Conservation (phyloP, 2,329 filamentous ascomycete genomes). For the Magnaporthales sp. region DNA sequence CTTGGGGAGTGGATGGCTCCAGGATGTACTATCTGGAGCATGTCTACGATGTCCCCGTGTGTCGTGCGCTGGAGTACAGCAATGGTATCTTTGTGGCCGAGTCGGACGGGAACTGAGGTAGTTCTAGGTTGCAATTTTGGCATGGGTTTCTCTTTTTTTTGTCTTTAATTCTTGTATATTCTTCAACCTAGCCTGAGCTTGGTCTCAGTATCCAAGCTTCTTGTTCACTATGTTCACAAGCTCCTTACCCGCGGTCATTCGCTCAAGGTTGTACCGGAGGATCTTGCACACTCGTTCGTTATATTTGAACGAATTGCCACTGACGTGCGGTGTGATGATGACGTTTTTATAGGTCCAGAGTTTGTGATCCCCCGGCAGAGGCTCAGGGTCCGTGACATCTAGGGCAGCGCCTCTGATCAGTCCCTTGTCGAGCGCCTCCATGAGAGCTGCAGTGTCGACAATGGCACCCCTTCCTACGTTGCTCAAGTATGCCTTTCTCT, state of each 20-base stretch:
- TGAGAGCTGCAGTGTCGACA: slow-evolving; percentile 31
- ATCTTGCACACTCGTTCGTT: slow-evolving; percentile 6
- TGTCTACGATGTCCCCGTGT: background rate
- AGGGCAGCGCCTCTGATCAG: slow-evolving; percentile 44
- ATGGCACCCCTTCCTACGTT: slow-evolving; percentile 48
- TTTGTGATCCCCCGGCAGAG: slow-evolving; percentile 47
- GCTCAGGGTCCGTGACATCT: slow-evolving; percentile 61
- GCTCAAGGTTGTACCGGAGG: slow-evolving; percentile 10
- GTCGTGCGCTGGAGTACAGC: background rate
- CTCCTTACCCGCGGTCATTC: slow-evolving; percentile 11
- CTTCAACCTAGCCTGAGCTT: background rate
- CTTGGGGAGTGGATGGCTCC: slow-evolving; percentile 19
- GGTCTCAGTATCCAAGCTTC: slow-evolving; percentile 11
- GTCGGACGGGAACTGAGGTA: background rate
- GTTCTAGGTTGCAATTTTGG: background rate
- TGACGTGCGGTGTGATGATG: slow-evolving; percentile 32
- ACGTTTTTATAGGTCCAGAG: slow-evolving; percentile 54
- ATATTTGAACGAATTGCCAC: slow-evolving; percentile 8
- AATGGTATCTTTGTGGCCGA: background rate
- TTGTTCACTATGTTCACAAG: slow-evolving; percentile 14
- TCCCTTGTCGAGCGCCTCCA: slow-evolving; percentile 35
- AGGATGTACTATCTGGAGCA: slow-evolving; percentile 11
- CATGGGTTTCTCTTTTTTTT: background rate
- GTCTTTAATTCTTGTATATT: background rate
- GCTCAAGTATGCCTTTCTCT: slow-evolving; percentile 40